Conservation (phyloP, 1,284 basidiomycete species). For the Paramarasmius palmivorus region DNA sequence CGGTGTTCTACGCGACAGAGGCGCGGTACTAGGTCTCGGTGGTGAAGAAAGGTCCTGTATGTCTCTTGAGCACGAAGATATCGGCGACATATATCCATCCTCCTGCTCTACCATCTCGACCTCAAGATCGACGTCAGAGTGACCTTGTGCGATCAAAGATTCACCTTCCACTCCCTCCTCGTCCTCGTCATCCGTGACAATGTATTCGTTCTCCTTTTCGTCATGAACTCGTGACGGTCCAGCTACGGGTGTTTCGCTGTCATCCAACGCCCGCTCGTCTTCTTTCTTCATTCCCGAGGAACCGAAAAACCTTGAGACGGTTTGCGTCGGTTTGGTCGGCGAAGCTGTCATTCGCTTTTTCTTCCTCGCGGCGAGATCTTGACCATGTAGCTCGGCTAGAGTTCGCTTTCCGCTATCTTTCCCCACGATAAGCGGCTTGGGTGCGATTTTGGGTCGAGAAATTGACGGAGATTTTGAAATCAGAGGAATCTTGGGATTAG, state of each 20-base stretch:
- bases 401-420: constrained; percentile 74
- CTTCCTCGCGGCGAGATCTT: constrained; percentile 56
- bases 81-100: constrained; percentile 75
- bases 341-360: constrained; percentile 30
- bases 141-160: constrained; percentile 34
- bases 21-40: constrained; percentile 8
- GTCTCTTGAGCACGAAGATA: constrained; percentile 51
- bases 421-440: constrained; percentile 37
- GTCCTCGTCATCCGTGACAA: constrained; percentile 37
- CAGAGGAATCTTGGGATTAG: constrained; percentile 44
- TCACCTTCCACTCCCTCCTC: constrained; percentile 33
- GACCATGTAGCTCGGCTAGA: constrained; percentile 66
- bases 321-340: constrained; percentile 20
- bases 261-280: neutral
- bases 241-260: constrained; percentile 25
- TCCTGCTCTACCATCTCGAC: constrained; percentile 60
- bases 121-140: constrained; percentile 33
- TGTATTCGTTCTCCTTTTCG: constrained; percentile 46
- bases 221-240: constrained; percentile 39
- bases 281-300: constrained; percentile 4
- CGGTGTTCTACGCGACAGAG: constrained; percentile 11
- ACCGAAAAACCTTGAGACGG: constrained; percentile 40
- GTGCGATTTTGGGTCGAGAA: constrained; percentile 24
- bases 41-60: constrained; percentile 70
- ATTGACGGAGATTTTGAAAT: constrained; percentile 27